These are phyloP conservation scores for Penicillium canariense DNA, from an alignment of 495 filamentous ascomycete species.

Conservation along the genomic window DNA sequence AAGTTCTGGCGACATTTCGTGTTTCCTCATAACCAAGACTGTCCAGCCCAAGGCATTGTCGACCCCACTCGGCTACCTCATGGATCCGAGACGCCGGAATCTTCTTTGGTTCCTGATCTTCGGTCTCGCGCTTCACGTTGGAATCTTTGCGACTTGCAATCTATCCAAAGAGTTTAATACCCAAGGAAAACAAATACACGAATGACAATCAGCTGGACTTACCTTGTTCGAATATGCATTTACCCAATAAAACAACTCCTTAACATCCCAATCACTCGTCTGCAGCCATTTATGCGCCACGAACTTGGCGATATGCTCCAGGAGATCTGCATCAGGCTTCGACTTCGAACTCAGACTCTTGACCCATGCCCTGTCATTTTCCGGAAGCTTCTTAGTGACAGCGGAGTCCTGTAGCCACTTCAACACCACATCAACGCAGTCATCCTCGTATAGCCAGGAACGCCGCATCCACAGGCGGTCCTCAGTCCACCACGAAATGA, in stretches of 20 bases:
- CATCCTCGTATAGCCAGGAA: slow-evolving; percentile 13
- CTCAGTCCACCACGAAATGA: slow-evolving; percentile 15
- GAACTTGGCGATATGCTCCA: slow-evolving; percentile 14
- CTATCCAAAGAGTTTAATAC: too few species aligned
- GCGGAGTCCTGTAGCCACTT: slow-evolving; percentile 24
- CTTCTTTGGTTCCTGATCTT: background rate
- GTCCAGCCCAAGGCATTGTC: slow-evolving; percentile 4
- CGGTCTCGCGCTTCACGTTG: background rate
- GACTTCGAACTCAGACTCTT: slow-evolving; percentile 22
- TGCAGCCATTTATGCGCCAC: slow-evolving; percentile 17
- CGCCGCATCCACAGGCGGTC: background rate
- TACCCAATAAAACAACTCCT: background rate
- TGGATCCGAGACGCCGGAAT: background rate
- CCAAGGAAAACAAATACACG: too few species aligned
- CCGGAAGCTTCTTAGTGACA: slow-evolving; percentile 16
- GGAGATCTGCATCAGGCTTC: slow-evolving; percentile 21
- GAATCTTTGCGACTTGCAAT: slow-evolving; percentile 12
- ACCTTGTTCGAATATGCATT: slow-evolving; percentile 22
- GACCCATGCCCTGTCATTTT: slow-evolving; percentile 14
- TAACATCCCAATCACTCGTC: background rate
- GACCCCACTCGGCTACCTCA: slow-evolving; percentile 13
- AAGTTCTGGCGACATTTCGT: slow-evolving; percentile 13
- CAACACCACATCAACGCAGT: slow-evolving; percentile 2
- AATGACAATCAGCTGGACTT: background rate
- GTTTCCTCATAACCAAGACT: slow-evolving; percentile 15